Conservation (phyloP, 108 stramenopile species). For the Seminavis robusta region DNA sequence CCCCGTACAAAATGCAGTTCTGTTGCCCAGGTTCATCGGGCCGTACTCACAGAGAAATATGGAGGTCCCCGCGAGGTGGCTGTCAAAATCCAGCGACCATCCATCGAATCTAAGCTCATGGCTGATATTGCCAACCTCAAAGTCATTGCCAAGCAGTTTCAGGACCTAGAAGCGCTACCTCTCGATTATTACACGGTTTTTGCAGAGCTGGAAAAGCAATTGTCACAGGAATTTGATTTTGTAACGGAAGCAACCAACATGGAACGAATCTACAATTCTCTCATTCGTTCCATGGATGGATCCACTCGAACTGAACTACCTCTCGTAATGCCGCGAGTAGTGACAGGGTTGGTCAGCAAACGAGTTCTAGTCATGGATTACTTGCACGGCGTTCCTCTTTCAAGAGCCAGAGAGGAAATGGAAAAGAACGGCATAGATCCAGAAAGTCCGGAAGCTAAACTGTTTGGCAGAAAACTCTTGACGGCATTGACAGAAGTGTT, state of each 20-base stretch:
- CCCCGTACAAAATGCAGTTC: too few relatives aligned
- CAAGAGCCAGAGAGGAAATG: slow-evolving; percentile 88
- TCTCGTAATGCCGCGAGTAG: slow-evolving; percentile 83
- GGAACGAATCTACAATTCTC: slow-evolving; percentile 80
- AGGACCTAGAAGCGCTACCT: slow-evolving; percentile 62
- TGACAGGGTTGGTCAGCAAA: slow-evolving; percentile 79
- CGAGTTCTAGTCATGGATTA: slow-evolving; percentile 94
- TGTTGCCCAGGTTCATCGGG: slow-evolving; percentile 93
- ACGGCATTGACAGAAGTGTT: slow-evolving; percentile 84
- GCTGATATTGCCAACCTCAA: slow-evolving; percentile 92
- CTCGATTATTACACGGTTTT: slow-evolving; percentile 95
- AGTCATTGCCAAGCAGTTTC: slow-evolving; percentile 77
- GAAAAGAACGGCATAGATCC: slow-evolving; percentile 77
- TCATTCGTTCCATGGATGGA: slow-evolving; percentile 55
- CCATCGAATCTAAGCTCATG: slow-evolving; percentile 87
- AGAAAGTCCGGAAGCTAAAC: slow-evolving; percentile 83
- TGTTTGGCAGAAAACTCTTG: slow-evolving; percentile 84
- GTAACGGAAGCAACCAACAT: slow-evolving; percentile 94
- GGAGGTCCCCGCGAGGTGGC: slow-evolving; percentile 89
- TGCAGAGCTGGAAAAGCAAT: slow-evolving; percentile 78
- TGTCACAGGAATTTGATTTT: slow-evolving; percentile 94
- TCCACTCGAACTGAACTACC: slow-evolving; percentile 52
- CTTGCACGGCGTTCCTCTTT: slow-evolving; percentile 86
- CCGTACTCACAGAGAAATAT: slow-evolving; percentile 69
- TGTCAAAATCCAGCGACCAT: slow-evolving; percentile 93